Base-by-base conservation (phyloP, 2,329 filamentous ascomycete species). In the Aspergillus pseudonomiae region DNA sequence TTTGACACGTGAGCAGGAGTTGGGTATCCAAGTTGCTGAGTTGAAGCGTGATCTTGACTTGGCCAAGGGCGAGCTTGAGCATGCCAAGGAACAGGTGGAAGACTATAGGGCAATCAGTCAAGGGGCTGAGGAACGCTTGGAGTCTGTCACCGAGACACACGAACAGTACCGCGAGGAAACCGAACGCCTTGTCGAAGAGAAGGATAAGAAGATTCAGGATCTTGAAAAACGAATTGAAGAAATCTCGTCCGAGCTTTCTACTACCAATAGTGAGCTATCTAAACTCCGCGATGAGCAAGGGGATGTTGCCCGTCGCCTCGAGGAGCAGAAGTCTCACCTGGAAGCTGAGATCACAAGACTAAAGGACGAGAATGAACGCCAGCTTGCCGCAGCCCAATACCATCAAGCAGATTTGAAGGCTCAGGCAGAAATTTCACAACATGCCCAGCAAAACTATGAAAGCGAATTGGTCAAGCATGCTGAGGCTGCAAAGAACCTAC, bases 381-480 rank as follows among this genome's bases (percentile, higher is more conserved):
- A 94, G 75, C 85, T 88, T 64, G 91, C 93, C 65, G 90, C 93
- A 57, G 89, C 92, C 36, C 89, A 92, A 68, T 93, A 91, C 74
- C 91, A 97, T 74, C 92, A 96, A 74, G 91, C 96, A 71, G 94
- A 98, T 71, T 87, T 98, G 48, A 94, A 95, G 65, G 90, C 92
- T 0, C 95, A 99, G 77, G 94, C 94, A 32, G 91, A 96, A 52
- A 98, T 99, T 72, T 93, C 95, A 2, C 89, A 93, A 59, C 91
- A 93, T 76, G 93, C 95, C 4, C 95, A 99, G 75, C 91, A 96
- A 74, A 94, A 95, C 70, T 99, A 99, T 74, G 96, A 99, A 77
- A 89, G 89, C 66, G 95, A 99, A 77, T 85, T 99, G 12, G 87
- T 97, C 72, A 97, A 95, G 81, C 95, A 99, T 78, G 94, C 94